phyloP scores from a whole-genome alignment of 73 alveolate genomes.

The Symbiodinium pilosum region DNA sequence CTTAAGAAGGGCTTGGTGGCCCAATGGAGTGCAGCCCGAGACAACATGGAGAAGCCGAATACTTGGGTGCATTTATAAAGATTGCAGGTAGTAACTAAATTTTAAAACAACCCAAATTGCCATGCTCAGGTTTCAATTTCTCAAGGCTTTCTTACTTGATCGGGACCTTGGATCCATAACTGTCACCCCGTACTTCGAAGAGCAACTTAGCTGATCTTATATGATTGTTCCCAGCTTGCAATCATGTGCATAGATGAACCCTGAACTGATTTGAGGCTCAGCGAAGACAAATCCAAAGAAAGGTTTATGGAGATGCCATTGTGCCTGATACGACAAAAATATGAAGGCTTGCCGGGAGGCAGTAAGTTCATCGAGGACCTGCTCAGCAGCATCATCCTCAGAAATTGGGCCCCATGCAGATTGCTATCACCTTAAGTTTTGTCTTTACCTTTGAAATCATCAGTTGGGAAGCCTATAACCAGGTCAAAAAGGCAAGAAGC shows the following conservation, averaged over 20 bases:
- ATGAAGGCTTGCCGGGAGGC: not conserved
- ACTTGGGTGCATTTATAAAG: not conserved
- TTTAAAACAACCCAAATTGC: not conserved
- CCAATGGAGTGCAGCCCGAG: not conserved
- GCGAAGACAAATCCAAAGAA: not conserved
- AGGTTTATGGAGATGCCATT: not conserved
- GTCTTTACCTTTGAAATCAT: no score
- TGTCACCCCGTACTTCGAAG: not conserved
- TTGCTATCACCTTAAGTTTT: no score
- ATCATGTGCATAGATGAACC: not conserved
- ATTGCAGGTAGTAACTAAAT: not conserved
- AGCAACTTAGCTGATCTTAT: not conserved
- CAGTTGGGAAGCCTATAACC: not conserved
- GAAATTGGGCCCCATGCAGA: not conserved
- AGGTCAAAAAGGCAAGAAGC: not conserved
- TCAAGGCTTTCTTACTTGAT: not conserved
- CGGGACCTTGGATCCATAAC: not conserved
- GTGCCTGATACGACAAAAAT: not conserved
- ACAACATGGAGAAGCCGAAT: not conserved
- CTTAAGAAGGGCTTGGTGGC: not conserved
- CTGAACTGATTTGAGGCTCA: not conserved
- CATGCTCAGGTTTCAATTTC: not conserved
- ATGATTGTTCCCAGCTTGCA: not conserved
- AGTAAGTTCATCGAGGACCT: not conserved
- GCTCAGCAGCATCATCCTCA: not conserved